Conservation (phyloP, 345 rosid species). For the Stellera chamaejasme region DNA sequence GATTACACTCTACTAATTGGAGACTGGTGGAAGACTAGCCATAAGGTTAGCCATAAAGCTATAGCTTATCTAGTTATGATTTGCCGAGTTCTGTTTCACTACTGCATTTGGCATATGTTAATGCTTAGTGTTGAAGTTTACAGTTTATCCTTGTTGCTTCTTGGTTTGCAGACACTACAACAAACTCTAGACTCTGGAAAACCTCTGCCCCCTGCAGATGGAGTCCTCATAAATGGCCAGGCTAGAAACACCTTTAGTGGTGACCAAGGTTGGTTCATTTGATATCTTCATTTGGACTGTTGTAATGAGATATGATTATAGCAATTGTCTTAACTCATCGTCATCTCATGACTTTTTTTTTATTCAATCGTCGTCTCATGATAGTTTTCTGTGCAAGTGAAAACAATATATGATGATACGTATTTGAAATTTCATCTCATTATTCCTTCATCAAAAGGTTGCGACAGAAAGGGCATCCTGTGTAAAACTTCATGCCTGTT, state of each 20-base stretch:
- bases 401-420: too few relatives aligned
- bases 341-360: not conserved
- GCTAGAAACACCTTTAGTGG: constrained; percentile 38
- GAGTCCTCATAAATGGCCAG: constrained; percentile 59
- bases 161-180: constrained; percentile 34
- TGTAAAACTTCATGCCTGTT: too few relatives aligned
- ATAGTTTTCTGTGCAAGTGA: not conserved
- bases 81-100: too few relatives aligned
- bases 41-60: constrained; percentile 36
- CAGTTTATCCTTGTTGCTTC: not conserved
- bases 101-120: not conserved
- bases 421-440: too few relatives aligned
- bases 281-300: not conserved
- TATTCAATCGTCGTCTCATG: not conserved
- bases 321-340: too few relatives aligned
- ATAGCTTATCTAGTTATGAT: not conserved
- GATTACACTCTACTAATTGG: constrained; percentile 77
- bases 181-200: constrained; percentile 60
- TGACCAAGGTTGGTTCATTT: constrained; percentile 40
- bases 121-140: not conserved
- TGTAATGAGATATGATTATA: too few relatives aligned
- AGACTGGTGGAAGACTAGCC: constrained; percentile 78
- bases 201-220: constrained; percentile 56
- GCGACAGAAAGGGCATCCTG: too few relatives aligned
- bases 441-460: too few relatives aligned